Percentiles rank a stretch among this genome's conserved stretches.
These are phyloP conservation scores for Beauveria varroae DNA, from an alignment of 2,329 filamentous ascomycete genomes.

Conservation along the genomic window DNA sequence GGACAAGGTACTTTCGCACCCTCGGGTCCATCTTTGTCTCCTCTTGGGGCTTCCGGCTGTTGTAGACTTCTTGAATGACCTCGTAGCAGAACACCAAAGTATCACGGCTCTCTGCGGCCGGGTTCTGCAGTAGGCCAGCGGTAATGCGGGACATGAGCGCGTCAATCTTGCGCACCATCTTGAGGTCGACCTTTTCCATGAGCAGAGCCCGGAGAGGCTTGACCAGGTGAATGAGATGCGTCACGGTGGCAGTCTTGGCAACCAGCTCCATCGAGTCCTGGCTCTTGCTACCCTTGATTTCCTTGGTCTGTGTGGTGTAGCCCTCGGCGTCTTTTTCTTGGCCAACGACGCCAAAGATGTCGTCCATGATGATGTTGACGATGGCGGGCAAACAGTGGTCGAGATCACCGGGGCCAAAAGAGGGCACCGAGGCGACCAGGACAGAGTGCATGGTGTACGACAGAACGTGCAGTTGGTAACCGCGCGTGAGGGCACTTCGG, in stretches of 20 bases:
- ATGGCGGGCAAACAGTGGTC: constrained; percentile 80
- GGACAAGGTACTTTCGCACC: constrained; percentile 69
- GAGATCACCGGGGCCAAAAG: constrained; percentile 72
- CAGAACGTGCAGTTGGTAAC: constrained; percentile 90
- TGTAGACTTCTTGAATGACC: constrained; percentile 80
- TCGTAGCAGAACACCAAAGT: constrained; percentile 94
- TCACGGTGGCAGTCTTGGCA: constrained; percentile 72
- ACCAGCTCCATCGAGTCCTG: constrained; percentile 95
- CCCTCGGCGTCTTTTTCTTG: constrained; percentile 97
- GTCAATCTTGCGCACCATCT: constrained; percentile 83
- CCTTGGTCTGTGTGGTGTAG: constrained; percentile 92
- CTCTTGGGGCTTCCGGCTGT: constrained; percentile 45
- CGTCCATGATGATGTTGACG: constrained; percentile 86
- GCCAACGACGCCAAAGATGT: constrained; percentile 86
- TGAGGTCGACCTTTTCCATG: constrained; percentile 74
- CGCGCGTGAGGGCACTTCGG: constrained; percentile 70
- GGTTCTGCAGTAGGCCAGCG: constrained; percentile 74
- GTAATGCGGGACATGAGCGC: constrained; percentile 78
- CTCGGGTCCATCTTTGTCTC: constrained; percentile 53
- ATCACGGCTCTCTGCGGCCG: constrained; percentile 68
- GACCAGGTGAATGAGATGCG: constrained; percentile 66
- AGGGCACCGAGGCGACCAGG: constrained; percentile 64
- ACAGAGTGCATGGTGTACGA: constrained; percentile 94
- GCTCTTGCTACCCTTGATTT: constrained; percentile 96
- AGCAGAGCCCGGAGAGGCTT: constrained; percentile 72